Percentiles rank a stretch among this genome's conserved stretches.
phyloP scores from a whole-genome alignment of 1,139 yeast species.

The Protomyces arabidopsidicola region DNA sequence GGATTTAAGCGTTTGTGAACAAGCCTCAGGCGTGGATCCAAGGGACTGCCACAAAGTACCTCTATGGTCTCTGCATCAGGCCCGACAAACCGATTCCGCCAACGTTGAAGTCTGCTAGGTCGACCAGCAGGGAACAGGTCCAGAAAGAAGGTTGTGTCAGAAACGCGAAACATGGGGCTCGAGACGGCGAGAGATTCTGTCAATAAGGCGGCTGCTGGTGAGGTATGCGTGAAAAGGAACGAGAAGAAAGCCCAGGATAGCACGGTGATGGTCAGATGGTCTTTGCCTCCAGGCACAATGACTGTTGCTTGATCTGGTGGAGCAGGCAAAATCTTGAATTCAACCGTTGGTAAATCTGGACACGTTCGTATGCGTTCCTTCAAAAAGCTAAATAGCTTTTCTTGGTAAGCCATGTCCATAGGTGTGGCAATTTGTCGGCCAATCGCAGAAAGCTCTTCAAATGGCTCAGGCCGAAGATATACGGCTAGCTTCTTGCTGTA shows the following conservation, averaged over 20 bases:
- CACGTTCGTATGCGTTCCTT: background rate
- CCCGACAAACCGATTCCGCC: background rate
- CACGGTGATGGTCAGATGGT: slow-evolving; percentile 5
- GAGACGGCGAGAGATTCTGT: slow-evolving; percentile 14
- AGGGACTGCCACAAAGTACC: background rate
- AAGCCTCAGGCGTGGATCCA: background rate
- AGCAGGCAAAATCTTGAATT: slow-evolving; percentile 6
- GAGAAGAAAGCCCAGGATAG: slow-evolving; percentile 18
- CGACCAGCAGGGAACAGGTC: background rate
- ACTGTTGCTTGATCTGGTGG: background rate
- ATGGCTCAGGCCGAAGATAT: slow-evolving; percentile 22
- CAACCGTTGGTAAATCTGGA: background rate
- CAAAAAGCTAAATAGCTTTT: slow-evolving; percentile 2
- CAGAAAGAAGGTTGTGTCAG: slow-evolving; percentile 7
- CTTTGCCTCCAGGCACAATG: slow-evolving; percentile 4
- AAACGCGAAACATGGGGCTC: slow-evolving; percentile 2
- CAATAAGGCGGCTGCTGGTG: slow-evolving; percentile 11
- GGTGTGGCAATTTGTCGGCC: slow-evolving; percentile 12
- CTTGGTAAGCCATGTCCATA: background rate
- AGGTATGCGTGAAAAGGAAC: slow-evolving; percentile 1
- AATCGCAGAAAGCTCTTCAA: slow-evolving; percentile 10
- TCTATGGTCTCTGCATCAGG: background rate
- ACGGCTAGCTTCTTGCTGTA: slow-evolving; percentile 22
- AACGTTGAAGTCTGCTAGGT: background rate
- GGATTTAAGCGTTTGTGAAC: background rate